Percentiles rank a stretch among this genome's conserved stretches.
phyloP scores from a whole-genome alignment of 2,329 filamentous ascomycete species.

The Fusarium albidum region DNA sequence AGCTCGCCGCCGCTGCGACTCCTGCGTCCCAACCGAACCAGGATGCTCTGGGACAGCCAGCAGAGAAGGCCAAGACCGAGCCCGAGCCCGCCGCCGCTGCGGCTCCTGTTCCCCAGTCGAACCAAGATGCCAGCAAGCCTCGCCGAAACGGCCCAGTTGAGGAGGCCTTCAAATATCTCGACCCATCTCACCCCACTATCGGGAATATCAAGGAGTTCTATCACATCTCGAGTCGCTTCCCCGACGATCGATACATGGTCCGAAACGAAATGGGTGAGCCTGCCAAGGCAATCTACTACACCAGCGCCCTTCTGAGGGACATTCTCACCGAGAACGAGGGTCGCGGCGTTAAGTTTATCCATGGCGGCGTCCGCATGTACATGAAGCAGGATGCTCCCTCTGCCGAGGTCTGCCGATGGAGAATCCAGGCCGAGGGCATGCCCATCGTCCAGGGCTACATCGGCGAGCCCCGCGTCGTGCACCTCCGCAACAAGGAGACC shows the following conservation, averaged over 20 bases:
- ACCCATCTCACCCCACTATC: conserved; percentile 78
- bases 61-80: too few species aligned
- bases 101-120: conserved; percentile 37
- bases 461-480: conserved; percentile 77
- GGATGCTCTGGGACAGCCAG: too few species aligned
- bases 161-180: conserved; percentile 94
- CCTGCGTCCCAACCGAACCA: conserved; percentile 37
- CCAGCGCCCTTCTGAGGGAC: conserved; percentile 81
- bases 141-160: conserved; percentile 69
- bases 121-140: conserved; percentile 44
- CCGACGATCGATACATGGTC: conserved; percentile 92
- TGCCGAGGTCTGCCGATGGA: conserved; percentile 88
- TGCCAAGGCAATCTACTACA: conserved; percentile 97
- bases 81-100: conserved; percentile 24
- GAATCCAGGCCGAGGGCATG: conserved; percentile 94
- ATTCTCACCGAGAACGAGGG: conserved; percentile 90
- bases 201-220: conserved; percentile 84
- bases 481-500: conserved; percentile 79
- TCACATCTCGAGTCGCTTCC: conserved; percentile 83
- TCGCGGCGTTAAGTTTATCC: conserved; percentile 91
- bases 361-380: conserved; percentile 98
- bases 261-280: conserved; percentile 90
- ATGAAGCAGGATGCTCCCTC: conserved; percentile 96
- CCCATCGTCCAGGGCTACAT: conserved; percentile 92
- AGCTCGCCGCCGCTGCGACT: conserved; percentile 13